phyloP scores from a whole-genome alignment of 2,329 filamentous ascomycete species.

The Huntiella abstrusa region DNA sequence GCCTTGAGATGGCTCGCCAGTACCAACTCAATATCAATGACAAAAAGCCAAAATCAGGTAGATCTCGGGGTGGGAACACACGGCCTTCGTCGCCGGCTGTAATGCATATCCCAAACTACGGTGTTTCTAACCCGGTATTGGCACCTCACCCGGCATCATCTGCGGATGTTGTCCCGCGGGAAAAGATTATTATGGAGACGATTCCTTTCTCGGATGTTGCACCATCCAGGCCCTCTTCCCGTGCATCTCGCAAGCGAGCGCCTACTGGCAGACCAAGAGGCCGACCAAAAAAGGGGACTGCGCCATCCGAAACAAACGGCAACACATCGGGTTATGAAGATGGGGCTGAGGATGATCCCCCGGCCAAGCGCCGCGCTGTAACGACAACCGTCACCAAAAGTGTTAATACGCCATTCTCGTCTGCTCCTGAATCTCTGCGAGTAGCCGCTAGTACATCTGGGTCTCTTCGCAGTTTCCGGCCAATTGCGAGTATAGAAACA shows the following conservation, averaged over 20 bases:
- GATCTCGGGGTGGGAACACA: background rate
- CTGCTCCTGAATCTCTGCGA: constrained; percentile 58
- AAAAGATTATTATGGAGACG: constrained; percentile 5
- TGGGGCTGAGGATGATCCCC: constrained; percentile 36
- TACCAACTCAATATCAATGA: background rate
- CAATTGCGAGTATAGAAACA: constrained; percentile 37
- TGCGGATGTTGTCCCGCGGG: background rate
- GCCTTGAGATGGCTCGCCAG: constrained; percentile 3
- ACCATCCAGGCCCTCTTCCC: constrained; percentile 39
- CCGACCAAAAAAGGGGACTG: constrained; percentile 34
- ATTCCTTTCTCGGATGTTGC: constrained; percentile 13
- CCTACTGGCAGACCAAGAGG: constrained; percentile 37
- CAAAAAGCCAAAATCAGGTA: no score
- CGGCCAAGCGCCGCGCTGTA: constrained; percentile 53
- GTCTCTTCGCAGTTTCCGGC: constrained; percentile 69
- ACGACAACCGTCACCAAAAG: constrained; percentile 53
- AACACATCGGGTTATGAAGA: constrained; percentile 61
- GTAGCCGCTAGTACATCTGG: constrained; percentile 84
- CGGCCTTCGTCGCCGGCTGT: background rate
- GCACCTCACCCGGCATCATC: background rate
- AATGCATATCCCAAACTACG: no score
- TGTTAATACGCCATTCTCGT: constrained; percentile 53
- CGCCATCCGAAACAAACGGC: constrained; percentile 26
- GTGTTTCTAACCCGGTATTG: no score
- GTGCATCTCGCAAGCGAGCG: constrained; percentile 31